phyloP scores from a whole-genome alignment of 192 early-diverging fungal genomes.

The Backusella liffmaniae region DNA sequence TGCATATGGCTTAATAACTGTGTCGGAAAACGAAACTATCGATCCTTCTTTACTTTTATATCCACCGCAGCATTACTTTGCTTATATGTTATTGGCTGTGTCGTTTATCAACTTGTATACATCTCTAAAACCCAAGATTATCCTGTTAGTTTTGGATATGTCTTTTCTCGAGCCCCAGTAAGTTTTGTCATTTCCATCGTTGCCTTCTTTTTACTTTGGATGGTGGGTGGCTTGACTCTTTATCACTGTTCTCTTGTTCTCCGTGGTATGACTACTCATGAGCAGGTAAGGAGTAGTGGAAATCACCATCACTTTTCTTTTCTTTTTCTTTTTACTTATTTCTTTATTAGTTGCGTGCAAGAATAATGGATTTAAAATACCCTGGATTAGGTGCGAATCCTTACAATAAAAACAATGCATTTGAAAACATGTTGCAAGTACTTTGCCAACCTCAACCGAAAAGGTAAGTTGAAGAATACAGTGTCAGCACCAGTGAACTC shows the following conservation, averaged over 20 bases:
- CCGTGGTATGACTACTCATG: conserved; percentile 86
- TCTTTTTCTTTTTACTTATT: neutral
- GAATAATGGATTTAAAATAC: neutral
- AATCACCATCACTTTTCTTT: neutral
- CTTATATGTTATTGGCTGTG: conserved; percentile 58
- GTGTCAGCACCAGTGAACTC: neutral
- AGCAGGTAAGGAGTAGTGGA: conserved; percentile 55
- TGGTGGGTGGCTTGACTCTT: conserved; percentile 67
- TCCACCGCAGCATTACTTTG: conserved; percentile 58
- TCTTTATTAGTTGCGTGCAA: conserved; percentile 20
- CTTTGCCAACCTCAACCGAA: conserved; percentile 32
- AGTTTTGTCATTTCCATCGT: conserved; percentile 65
- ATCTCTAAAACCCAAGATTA: neutral
- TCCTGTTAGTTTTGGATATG: conserved; percentile 4
- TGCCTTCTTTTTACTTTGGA: conserved; percentile 58
- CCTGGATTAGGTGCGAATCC: conserved; percentile 21
- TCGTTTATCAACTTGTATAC: conserved; percentile 9
- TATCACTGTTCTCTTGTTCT: conserved; percentile 77
- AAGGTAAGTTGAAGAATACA: conserved; percentile 7
- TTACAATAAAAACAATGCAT: conserved; percentile 20
- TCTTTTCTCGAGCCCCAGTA: conserved; percentile 26
- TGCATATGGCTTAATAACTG: conserved; percentile 96
- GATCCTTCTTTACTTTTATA: conserved; percentile 83
- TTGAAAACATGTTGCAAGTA: conserved; percentile 24
- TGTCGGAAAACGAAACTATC: conserved; percentile 82